Evolutionary conservation across 1,284 basidiomycete genomes (phyloP), one percentile per base, ranked within the genome.

Genomic region (Blastosporella zonata): DNA sequence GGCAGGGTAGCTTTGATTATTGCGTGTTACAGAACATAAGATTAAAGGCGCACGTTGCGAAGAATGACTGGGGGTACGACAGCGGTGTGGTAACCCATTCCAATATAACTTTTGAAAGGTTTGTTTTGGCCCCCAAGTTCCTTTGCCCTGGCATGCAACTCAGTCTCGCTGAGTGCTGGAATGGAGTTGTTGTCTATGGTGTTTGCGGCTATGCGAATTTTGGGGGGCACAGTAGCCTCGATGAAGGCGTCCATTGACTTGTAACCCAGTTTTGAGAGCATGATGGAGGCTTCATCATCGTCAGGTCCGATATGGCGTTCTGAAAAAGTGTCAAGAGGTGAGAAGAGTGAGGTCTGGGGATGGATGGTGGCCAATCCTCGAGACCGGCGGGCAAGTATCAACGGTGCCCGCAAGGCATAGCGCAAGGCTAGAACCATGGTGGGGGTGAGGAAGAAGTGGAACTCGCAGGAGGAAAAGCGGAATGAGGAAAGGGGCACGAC

Each of bases 21-120:
- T 0, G 31, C 15, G 7, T 23, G 27, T 38, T 53, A 17, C 44
- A 38, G 49, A 5, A 22, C 27, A 15, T 52, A 47, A 33, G 38
- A 47, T 38, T 45, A 34, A 28, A 51, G 10, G 63, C 81, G 54
- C 58, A 94, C 91, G 65, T 96, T 97, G 57, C 94, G 87, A 60
- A 95, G 76, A 67, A 97, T 90, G 44, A 97, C 93, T 10, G 91
- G 88, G 6, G 94, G 94, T 3, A 96, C 90, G 27, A 96, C 91
- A 15, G 94, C 93, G 62, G 87, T 89, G 65, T 96, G 90, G 70
- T 99, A 98, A 10, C 96, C 96, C 93, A 97, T 93, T 36, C 96
- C 96, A 64, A 98, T 99, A 67, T 93, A 96, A 62, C 86, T 94
- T 76, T 90, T 93, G 70, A 87, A 87, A 6, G 80, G 72, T 69